Conservation (phyloP, 164 flowering plant genomes). For the Macadamia integrifolia region DNA sequence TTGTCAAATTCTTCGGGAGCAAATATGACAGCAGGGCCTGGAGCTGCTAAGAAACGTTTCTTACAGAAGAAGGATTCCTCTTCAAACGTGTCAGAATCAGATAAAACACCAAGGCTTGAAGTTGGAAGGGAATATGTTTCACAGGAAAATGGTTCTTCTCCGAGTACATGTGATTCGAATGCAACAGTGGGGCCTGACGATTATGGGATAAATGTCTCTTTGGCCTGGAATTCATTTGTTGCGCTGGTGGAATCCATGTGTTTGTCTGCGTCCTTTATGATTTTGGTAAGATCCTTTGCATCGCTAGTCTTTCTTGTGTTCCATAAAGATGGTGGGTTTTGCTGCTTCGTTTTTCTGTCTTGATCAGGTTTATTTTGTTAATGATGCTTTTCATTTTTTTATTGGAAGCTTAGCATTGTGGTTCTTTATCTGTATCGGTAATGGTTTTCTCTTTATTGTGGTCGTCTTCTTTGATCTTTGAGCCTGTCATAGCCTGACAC, state of each 20-base stretch:
- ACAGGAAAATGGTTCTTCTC: neutral
- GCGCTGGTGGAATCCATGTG: slow-evolving; percentile 74
- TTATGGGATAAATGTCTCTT: neutral
- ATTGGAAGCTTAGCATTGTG: too few relatives aligned
- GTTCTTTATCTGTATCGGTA: too few relatives aligned
- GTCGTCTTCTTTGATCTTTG: too few relatives aligned
- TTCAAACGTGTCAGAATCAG: too few relatives aligned
- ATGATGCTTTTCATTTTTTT: too few relatives aligned
- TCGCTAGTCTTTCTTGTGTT: neutral
- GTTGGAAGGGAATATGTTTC: too few relatives aligned
- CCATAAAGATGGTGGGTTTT: neutral
- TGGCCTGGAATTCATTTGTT: slow-evolving; percentile 62
- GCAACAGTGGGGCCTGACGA: too few relatives aligned
- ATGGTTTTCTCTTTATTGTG: too few relatives aligned
- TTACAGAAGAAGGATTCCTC: too few relatives aligned
- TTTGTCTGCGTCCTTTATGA: slow-evolving; percentile 54
- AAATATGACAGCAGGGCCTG: slow-evolving; percentile 13
- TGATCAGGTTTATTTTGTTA: too few relatives aligned
- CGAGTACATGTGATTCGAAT: neutral
- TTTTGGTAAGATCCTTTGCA: slow-evolving; percentile 55
- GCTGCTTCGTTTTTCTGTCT: neutral
- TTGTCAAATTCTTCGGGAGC: slow-evolving; percentile 6
- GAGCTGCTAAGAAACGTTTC: slow-evolving; percentile 8
- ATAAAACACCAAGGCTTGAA: too few relatives aligned
- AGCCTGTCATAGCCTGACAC: too few relatives aligned